Conservation (phyloP, 768 basidiomycete genomes). For the Tulasnella sp. region DNA sequence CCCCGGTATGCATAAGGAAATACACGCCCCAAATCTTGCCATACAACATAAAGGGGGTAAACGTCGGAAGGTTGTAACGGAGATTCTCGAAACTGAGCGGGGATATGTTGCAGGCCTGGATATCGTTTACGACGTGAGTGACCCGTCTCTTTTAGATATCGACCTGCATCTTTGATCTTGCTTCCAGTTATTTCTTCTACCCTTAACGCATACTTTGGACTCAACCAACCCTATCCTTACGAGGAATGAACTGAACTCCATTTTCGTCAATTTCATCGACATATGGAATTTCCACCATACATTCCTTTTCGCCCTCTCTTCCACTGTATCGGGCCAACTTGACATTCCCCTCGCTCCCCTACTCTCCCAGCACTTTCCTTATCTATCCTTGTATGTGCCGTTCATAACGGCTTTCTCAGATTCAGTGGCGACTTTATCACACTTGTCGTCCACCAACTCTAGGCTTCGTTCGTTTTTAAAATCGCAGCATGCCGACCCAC, state of each 20-base stretch:
- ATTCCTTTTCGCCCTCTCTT: conserved; percentile 50
- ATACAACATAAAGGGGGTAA: conserved; percentile 44
- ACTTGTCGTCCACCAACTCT: conserved; percentile 28
- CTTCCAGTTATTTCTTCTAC: conserved; percentile 63
- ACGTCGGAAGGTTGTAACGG: conserved; percentile 56
- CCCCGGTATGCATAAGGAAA: conserved; percentile 34
- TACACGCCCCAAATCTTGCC: conserved; percentile 29
- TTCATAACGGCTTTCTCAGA: conserved; percentile 70
- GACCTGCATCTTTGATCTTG: conserved; percentile 13
- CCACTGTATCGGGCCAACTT: conserved; percentile 28
- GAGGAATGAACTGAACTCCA: conserved; percentile 51
- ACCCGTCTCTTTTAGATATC: background rate
- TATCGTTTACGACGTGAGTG: conserved; percentile 61
- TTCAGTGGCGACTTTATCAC: conserved; percentile 23
- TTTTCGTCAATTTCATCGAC: conserved; percentile 84
- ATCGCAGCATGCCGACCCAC: conserved; percentile 52
- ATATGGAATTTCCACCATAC: conserved; percentile 81
- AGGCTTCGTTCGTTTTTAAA: conserved; percentile 52
- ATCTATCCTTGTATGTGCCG: conserved; percentile 74
- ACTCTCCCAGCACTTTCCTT: conserved; percentile 73
- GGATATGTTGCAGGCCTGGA: conserved; percentile 73
- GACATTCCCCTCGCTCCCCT: conserved; percentile 22
- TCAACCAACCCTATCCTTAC: conserved; percentile 54
- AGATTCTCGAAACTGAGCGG: conserved; percentile 71
- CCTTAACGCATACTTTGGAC: conserved; percentile 64